Base-by-base conservation (phyloP, 1,284 basidiomycete species). In the Coniferiporia weirii region DNA sequence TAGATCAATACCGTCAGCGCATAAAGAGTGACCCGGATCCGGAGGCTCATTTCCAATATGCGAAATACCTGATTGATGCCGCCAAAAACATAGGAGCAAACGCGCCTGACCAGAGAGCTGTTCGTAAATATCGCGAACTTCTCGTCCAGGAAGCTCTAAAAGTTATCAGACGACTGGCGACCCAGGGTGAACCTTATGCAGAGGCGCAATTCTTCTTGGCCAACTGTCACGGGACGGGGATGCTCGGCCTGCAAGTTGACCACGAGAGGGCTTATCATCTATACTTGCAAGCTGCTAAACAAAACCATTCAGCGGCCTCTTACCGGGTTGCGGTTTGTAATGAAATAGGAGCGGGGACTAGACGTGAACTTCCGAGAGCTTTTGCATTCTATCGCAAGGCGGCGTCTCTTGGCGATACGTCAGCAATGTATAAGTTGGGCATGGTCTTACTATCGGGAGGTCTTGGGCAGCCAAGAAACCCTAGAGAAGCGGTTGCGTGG, bases 171-270 rank as follows among this genome's bases (percentile, higher is more conserved):
- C 84, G 93, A 60, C 79, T 99, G 40, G 95, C 95, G 0, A 94
- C 93, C 1, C 90, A 94, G 68, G 91, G 89, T 22, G 84, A 91
- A 51, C 87, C 93, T 1, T 97, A 93, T 72, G 86, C 93, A 57
- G 96, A 99, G 68, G 96, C 97, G n/a, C 97, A 99, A 71, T 99
- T 98, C 76, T 99, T 98, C 80, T 80, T 99, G 48, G 97, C 96
- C 51, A 98, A 98, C 69, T 95, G 96, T 70, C 90, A 97, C 69
- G 96, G 96, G 9, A 98, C 95, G 1, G 97, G 97, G 15, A 89
- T 90, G 66, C 81, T 99, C 20, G 96, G 97, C 8, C 76, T 99
- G 12, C 90, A 91, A 66, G 94, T 98, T 57, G 97, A 99, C 72
- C 95, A 98, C 72, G 95, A 98, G 69, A 91, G 94, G 68, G 96